Evolutionary conservation across 495 filamentous ascomycete species (phyloP).

Genomic region (Sporormia fimetaria): DNA sequence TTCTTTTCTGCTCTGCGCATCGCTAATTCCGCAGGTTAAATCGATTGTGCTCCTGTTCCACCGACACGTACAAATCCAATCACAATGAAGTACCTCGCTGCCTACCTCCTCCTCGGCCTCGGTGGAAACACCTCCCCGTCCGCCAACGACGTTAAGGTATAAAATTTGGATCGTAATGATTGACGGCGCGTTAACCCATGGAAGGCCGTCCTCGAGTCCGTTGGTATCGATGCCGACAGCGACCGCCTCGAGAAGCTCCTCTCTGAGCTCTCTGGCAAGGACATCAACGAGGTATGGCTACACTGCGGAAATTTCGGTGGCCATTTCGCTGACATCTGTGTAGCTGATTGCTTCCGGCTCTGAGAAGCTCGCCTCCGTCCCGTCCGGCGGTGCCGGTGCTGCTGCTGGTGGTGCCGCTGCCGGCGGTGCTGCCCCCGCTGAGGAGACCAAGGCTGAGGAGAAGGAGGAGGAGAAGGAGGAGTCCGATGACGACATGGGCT

Average conservation of each 20-base stretch:
- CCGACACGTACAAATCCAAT: slow-evolving; percentile 25
- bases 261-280: slow-evolving; percentile 91
- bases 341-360: slow-evolving; percentile 89
- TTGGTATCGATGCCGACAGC: slow-evolving; percentile 87
- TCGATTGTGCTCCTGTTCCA: slow-evolving; percentile 85
- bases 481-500: slow-evolving; percentile 99
- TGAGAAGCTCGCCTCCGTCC: slow-evolving; percentile 92
- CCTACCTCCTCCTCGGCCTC: slow-evolving; percentile 92
- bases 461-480: slow-evolving; percentile 67
- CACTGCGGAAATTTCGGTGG: not conserved
- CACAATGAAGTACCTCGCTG: slow-evolving; percentile 99
- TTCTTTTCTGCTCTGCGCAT: not conserved
- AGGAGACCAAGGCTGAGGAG: slow-evolving; percentile 65
- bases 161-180: not conserved
- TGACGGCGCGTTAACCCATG: not conserved
- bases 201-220: slow-evolving; percentile 64
- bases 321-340: slow-evolving; percentile 6
- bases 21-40: slow-evolving; percentile 50
- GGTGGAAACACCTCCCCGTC: slow-evolving; percentile 87
- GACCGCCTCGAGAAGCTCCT: slow-evolving; percentile 79
- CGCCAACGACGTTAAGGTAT: slow-evolving; percentile 69
- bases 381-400: slow-evolving; percentile 61
- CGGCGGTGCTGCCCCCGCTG: slow-evolving; percentile 57
- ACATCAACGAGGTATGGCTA: slow-evolving; percentile 71
- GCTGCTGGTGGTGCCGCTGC: slow-evolving; percentile 53